Evolutionary conservation across 768 basidiomycete genomes (phyloP).

Genomic region (Hortiboletus flavorubellus): DNA sequence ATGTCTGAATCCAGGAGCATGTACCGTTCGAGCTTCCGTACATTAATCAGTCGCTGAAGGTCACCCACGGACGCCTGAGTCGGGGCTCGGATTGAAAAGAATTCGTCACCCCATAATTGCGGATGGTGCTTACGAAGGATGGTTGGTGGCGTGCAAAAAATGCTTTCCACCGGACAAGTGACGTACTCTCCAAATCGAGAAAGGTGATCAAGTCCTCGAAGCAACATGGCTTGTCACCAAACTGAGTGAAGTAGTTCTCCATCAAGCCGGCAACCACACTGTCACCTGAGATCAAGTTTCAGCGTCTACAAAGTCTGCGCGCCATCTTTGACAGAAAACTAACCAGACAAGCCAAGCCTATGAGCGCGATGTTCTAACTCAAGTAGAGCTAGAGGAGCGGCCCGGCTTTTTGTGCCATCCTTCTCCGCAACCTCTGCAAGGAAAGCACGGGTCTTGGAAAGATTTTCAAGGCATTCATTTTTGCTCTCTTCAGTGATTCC

Average conservation of each 20-base stretch:
- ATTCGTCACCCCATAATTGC: slow-evolving; percentile 5
- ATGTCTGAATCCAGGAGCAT: slow-evolving; percentile 48
- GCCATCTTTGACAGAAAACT: neutral
- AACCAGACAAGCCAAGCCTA: slow-evolving; percentile 45
- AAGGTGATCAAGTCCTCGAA: slow-evolving; percentile 82
- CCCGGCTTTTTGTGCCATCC: slow-evolving; percentile 72
- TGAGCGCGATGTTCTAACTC: slow-evolving; percentile 68
- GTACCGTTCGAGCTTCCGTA: slow-evolving; percentile 69
- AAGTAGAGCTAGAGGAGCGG: slow-evolving; percentile 67
- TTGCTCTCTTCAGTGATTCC: slow-evolving; percentile 36
- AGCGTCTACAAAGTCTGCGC: neutral
- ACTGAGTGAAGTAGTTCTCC: slow-evolving; percentile 62
- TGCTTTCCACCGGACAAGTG: slow-evolving; percentile 48
- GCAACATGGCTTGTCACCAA: slow-evolving; percentile 82
- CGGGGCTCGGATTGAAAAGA: slow-evolving; percentile 11
- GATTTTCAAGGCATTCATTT: slow-evolving; percentile 35
- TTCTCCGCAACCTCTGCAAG: slow-evolving; percentile 55
- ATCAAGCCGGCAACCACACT: slow-evolving; percentile 46
- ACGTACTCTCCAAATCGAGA: slow-evolving; percentile 46
- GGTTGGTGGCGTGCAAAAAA: slow-evolving; percentile 48
- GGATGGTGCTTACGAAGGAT: slow-evolving; percentile 44
- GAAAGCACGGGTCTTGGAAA: slow-evolving; percentile 46
- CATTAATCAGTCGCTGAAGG: slow-evolving; percentile 69
- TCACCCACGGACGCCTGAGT: slow-evolving; percentile 48
- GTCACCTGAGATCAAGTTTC: slow-evolving; percentile 38